Base-by-base conservation (phyloP, 2,329 filamentous ascomycete species). In the Coleophoma eucalyptorum region DNA sequence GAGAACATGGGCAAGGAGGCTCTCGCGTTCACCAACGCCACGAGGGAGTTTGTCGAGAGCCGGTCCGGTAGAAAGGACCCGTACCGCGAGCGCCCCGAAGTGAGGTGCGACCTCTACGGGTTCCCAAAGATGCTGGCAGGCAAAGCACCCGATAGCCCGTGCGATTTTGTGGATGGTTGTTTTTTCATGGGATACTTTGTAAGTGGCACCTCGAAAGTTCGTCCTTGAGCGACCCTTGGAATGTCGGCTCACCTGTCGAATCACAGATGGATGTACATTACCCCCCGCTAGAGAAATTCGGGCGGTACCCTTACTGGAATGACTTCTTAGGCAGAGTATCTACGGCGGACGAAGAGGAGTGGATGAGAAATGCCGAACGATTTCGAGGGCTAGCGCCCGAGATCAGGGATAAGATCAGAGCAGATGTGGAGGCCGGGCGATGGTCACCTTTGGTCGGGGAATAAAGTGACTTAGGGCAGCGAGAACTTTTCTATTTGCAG, bases 361-460 rank as follows among this genome's bases (percentile, higher is more conserved):
- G 43, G 43, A 81, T 78, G 1, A 86, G 86, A 61, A 89, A 84
- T 2, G 31, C 50, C 10, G 20, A 15, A 4, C 15, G 33, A 15
- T 10, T 10, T 15, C 8, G 15, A 35, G 15, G 8, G 33, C 15
- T 8, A 10, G 8, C 10, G 33, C 20, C 21, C 4, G 43, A 33
- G 31, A 16, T 11, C 16, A 81, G 71, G 42, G 69, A 73, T 63
- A 81, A 81, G 60, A 81, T 49, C 20, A 33, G 26, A 18, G 43
- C 20, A n/a, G 43, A 45, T 45, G 43, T 45, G 5, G 13, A 19
- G 16, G 20, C 20, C 12, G 43, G 26, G n/a, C 20, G 43, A 15
- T 45, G 43, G 43, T 32, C 20, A 15, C 20, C 43, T 5, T 45
- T 45, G 31, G 33, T n/a, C n/a, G n/a, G n/a, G n/a, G n/a, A n/a